A percentile compares a stretch with the other conserved stretches of the same genome.
These are phyloP conservation scores for Alternaria brassicicola DNA, from an alignment of 2,329 filamentous ascomycete species.

Conservation along the genomic window DNA sequence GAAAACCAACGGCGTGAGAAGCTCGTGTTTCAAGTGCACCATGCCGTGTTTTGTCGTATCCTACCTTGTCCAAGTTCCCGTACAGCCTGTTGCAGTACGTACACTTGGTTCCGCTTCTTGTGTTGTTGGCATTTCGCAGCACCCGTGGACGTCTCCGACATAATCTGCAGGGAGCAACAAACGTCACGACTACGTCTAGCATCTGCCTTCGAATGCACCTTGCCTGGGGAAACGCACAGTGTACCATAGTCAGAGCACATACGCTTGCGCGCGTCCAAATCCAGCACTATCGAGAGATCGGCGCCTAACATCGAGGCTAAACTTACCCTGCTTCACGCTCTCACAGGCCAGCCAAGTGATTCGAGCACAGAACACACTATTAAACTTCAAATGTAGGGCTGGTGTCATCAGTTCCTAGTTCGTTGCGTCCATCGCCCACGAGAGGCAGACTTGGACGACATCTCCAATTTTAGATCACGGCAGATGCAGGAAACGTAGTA, in stretches of 20 bases:
- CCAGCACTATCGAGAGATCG: conserved; percentile 6
- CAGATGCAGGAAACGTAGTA: conserved; percentile 5
- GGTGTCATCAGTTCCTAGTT: background rate
- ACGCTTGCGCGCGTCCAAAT: conserved; percentile 2
- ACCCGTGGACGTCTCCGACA: background rate
- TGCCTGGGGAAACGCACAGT: background rate
- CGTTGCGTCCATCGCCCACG: background rate
- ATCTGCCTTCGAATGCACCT: background rate
- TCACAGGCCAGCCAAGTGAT: conserved; percentile 1
- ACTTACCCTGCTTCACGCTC: conserved; percentile 1
- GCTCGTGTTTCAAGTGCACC: conserved; percentile 30
- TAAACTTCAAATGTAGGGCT: background rate
- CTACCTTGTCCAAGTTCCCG: conserved; percentile 9
- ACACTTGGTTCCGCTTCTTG: background rate
- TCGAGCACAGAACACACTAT: conserved; percentile 4
- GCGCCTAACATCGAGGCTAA: conserved; percentile 6
- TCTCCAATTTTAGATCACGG: conserved; percentile 1
- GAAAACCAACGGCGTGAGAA: conserved; percentile 20
- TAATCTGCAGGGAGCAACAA: background rate
- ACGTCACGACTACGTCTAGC: conserved; percentile 10
- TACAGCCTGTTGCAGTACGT: conserved; percentile 3
- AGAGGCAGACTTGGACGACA: background rate
- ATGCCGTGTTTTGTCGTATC: conserved; percentile 29
- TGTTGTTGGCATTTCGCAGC: background rate
- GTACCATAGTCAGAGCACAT: background rate